These are phyloP conservation scores for Trametes elegans DNA, from an alignment of 768 basidiomycete genomes.

Conservation along the genomic window DNA sequence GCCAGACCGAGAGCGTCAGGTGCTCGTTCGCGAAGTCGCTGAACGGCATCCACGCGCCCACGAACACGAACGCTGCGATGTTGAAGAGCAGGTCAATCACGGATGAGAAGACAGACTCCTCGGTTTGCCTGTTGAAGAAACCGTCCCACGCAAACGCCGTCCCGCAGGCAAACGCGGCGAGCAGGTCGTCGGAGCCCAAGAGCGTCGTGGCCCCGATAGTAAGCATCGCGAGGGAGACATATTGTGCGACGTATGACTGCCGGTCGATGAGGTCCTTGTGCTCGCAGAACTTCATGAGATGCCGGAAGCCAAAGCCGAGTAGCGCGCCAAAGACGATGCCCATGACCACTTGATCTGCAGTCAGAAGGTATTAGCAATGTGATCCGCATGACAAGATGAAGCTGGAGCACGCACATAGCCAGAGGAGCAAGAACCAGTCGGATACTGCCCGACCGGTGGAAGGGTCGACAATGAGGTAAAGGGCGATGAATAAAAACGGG, in stretches of 20 bases:
- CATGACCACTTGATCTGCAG: constrained; percentile 74
- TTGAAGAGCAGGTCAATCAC: constrained; percentile 97
- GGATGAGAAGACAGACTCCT: constrained; percentile 92
- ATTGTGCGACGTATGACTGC: constrained; percentile 94
- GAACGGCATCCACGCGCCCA: constrained; percentile 99
- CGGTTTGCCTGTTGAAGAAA: constrained; percentile 90
- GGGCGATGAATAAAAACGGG: constrained; percentile 86
- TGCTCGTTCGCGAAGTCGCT: constrained; percentile 62
- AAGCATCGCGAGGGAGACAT: constrained; percentile 78
- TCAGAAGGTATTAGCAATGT: background rate
- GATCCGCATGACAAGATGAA: background rate
- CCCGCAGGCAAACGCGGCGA: constrained; percentile 93
- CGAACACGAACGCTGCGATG: constrained; percentile 90
- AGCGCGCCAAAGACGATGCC: constrained; percentile 72
- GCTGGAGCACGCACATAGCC: constrained; percentile 65
- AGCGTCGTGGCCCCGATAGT: constrained; percentile 83
- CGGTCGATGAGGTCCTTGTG: constrained; percentile 84
- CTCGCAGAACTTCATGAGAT: constrained; percentile 93
- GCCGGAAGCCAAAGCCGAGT: constrained; percentile 76
- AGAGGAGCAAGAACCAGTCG: constrained; percentile 86
- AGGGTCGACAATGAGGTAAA: constrained; percentile 79
- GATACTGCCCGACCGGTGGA: constrained; percentile 63
- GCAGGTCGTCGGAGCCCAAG: constrained; percentile 89
- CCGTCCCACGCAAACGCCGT: constrained; percentile 97
- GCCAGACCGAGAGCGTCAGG: constrained; percentile 76